phyloP scores from a whole-genome alignment of 441 rosid genomes.

The Kokia cookei region DNA sequence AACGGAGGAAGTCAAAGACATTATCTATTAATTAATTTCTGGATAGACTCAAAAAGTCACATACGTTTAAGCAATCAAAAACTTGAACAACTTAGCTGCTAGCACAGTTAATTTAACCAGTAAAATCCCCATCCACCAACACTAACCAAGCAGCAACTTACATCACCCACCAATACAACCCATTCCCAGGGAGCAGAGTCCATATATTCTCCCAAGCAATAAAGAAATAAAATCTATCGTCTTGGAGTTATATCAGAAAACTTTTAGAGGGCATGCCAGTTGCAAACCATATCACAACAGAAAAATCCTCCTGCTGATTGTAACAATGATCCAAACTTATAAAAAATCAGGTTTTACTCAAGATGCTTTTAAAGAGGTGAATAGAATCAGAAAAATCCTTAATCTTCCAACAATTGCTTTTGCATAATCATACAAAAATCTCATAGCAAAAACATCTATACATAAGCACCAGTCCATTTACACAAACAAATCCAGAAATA shows the following conservation, averaged over 20 bases:
- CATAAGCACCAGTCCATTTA: neutral
- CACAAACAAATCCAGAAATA: neutral
- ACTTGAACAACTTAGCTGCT: neutral
- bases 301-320: neutral
- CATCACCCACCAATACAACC: neutral
- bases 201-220: neutral
- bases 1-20: neutral
- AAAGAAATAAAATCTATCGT: neutral
- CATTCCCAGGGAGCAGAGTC: neutral
- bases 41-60: neutral
- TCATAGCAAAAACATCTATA: neutral
- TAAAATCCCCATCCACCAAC: neutral
- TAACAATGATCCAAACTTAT: neutral
- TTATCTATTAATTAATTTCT: neutral
- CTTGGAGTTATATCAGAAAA: neutral
- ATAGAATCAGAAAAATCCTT: neutral
- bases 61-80: neutral
- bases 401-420: neutral
- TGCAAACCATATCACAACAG: neutral
- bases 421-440: neutral
- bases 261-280: conserved; percentile 1
- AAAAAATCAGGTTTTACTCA: neutral
- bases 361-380: neutral
- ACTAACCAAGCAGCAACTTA: neutral
- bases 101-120: neutral